Evolutionary conservation across 2,329 filamentous ascomycete genomes (phyloP), one percentile per base, ranked within the genome.

Genomic region (Fusarium robinianum): DNA sequence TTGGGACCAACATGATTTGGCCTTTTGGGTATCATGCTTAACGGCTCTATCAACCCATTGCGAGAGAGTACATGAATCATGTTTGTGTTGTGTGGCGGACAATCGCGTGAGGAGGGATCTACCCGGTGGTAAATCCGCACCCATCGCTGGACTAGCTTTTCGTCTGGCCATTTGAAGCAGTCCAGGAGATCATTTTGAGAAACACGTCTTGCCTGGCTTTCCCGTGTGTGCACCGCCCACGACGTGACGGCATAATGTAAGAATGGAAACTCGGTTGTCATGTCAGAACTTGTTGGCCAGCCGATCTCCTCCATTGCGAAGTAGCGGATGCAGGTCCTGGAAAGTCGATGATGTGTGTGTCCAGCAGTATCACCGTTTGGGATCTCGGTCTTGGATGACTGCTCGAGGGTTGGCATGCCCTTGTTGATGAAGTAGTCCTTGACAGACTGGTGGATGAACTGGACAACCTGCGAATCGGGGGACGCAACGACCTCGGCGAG

Each of bases 401-500:
- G n/a, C n/a, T 31, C 27, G n/a, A 45, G 27, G 29, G 27, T 18
- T n/a, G 5, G 4, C 11, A 45, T 12, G 11, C 34, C 34, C 2
- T n/a, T 10, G 10, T 39, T 22, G 16, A 45, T 10, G 16, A 39
- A 34, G 17, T 39, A 45, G 33, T 39, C 34, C 21, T 39, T 45
- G 26, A 45, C 41, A 3, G 41, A 39, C 35, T 39, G 41, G 23
- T 45, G 34, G 15, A 45, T 45, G 27, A 45, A 45, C 27, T 68
- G 64, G 5, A 64, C 57, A 19, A 57, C 29, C 9, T 21, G n/a
- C 3, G 9, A 3, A 2, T 29, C 15, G 2, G 46, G 12, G 8
- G 31, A 24, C n/a, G 15, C 6, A 3, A 43, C 16, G 18, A 55
- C 16, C 25, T 66, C 63, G 11, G 40, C 60, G 53, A 68, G 64